A percentile compares a stretch with the other conserved stretches of the same genome.
phyloP scores from a whole-genome alignment of 257 asterid genomes.

The Scutellaria galericulata region DNA sequence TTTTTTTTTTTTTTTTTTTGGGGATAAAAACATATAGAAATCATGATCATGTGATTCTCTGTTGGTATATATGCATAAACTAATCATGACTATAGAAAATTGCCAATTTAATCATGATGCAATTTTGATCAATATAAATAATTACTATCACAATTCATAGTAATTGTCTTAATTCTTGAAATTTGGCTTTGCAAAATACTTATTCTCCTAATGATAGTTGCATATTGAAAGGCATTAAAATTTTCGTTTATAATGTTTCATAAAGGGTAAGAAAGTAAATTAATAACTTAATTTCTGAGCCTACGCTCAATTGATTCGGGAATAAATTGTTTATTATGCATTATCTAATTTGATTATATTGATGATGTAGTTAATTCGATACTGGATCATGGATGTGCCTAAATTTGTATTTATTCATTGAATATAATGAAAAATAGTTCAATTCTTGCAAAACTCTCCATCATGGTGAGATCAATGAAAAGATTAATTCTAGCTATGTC shows the following conservation, averaged over 20 bases:
- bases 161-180: background rate
- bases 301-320: too few species aligned
- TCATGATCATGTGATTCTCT: background rate
- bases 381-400: too few species aligned
- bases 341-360: too few species aligned
- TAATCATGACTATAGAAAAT: background rate
- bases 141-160: background rate
- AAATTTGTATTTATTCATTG: too few species aligned
- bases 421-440: too few species aligned
- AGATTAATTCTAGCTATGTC: too few species aligned
- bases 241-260: background rate
- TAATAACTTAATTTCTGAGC: too few species aligned
- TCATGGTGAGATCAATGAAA: too few species aligned
- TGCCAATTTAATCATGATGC: background rate
- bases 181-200: constrained; percentile 21
- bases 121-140: background rate
- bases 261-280: too few species aligned
- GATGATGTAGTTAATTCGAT: too few species aligned
- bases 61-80: background rate
- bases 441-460: too few species aligned
- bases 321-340: too few species aligned
- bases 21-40: background rate
- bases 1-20: background rate
- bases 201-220: constrained; percentile 42
- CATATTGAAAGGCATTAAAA: constrained; percentile 42